These are phyloP conservation scores for Leishmania tropica DNA, from an alignment of 208 protist species.

Conservation along the genomic window DNA sequence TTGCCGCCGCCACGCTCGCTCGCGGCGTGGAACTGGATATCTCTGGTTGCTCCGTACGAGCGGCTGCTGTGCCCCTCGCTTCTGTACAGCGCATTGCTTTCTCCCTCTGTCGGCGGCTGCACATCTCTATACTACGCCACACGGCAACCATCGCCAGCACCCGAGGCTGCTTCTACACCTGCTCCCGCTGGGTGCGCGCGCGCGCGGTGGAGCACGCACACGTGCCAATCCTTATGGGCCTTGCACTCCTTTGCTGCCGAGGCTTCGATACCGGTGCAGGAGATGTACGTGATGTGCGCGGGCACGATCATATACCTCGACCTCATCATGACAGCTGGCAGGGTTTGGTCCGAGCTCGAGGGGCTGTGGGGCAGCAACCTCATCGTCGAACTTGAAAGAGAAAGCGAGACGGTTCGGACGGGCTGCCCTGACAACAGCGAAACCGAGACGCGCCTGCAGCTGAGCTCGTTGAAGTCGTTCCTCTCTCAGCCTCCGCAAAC, in stretches of 20 bases:
- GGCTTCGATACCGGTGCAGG: conserved; percentile 49
- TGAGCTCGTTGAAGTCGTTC: conserved; percentile 1
- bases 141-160: conserved; percentile 4
- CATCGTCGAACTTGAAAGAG: background rate
- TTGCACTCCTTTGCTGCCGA: conserved; percentile 37
- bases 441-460: background rate
- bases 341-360: conserved; percentile 30
- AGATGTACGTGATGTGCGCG: conserved; percentile 50
- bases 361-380: conserved; percentile 19
- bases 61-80: conserved; percentile 59
- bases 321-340: conserved; percentile 26
- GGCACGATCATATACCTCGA: conserved; percentile 61
- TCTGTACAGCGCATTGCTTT: conserved; percentile 59
- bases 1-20: conserved; percentile 19
- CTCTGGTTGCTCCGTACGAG: conserved; percentile 53
- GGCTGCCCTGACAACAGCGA: background rate
- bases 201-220: conserved; percentile 25
- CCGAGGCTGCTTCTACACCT: background rate
- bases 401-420: no score
- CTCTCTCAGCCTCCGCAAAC: conserved; percentile 31
- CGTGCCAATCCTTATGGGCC: conserved; percentile 27
- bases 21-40: conserved; percentile 37
- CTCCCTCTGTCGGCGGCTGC: conserved; percentile 20
- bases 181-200: background rate
- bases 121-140: conserved; percentile 20